These are phyloP conservation scores for Ogataea pilisensis DNA, from an alignment of 805 yeast species.

Conservation along the genomic window DNA sequence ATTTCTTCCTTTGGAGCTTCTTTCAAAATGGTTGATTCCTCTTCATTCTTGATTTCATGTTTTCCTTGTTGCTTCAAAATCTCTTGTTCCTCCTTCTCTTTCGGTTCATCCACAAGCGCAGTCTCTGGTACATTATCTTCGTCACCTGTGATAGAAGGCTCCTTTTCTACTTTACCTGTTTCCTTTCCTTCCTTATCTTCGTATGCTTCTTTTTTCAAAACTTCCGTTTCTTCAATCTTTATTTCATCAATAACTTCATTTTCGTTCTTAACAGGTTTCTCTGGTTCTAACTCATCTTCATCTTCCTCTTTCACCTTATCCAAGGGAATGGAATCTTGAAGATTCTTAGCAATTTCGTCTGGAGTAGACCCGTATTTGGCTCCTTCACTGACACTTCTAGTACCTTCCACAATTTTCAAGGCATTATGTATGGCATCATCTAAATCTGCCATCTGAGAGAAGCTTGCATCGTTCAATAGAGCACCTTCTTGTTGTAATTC, in stretches of 20 bases:
- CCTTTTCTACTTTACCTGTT: conserved; percentile 5
- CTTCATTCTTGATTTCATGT: too few relatives aligned
- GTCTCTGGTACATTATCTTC: too few relatives aligned
- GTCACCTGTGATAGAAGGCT: too few relatives aligned
- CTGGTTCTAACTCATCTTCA: conserved; percentile 15
- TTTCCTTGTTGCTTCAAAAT: too few relatives aligned
- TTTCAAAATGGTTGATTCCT: conserved; percentile 1
- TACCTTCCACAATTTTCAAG: conserved; percentile 31
- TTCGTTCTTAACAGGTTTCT: conserved; percentile 11
- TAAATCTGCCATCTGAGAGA: conserved; percentile 42
- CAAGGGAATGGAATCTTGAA: conserved; percentile 15
- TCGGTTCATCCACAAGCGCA: too few relatives aligned
- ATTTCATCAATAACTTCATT: conserved; percentile 1
- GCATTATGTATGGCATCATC: conserved; percentile 48
- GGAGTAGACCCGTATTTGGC: conserved; percentile 8
- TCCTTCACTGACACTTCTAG: conserved; percentile 20
- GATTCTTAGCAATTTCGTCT: conserved; percentile 17
- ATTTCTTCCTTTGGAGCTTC: conserved; percentile 3
- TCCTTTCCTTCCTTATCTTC: conserved; percentile 4
- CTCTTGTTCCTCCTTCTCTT: conserved; percentile 3
- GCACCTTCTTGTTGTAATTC: conserved; percentile 57
- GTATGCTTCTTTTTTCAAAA: neutral
- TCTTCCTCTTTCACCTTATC: conserved; percentile 19
- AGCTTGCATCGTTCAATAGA: conserved; percentile 45
- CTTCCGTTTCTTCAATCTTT: neutral